A percentile compares a stretch with the other conserved stretches of the same genome.
Conservation (phyloP, 2,329 filamentous ascomycete species). For the Atkinsonella texensis region DNA sequence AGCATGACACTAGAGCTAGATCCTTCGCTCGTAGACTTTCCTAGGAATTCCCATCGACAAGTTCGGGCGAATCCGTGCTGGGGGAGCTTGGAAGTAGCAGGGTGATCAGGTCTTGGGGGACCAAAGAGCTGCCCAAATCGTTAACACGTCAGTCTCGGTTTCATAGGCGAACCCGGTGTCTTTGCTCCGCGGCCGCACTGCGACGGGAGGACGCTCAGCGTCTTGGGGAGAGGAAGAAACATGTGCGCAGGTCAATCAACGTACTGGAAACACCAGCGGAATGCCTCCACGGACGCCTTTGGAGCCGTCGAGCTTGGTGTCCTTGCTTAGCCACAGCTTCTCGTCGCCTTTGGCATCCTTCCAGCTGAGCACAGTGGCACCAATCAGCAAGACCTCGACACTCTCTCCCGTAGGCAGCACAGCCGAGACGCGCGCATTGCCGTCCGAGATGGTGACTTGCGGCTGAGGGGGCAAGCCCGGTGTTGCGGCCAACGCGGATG, state of each 20-base stretch:
- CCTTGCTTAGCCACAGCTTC: conserved; percentile 77
- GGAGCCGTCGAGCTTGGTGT: conserved; percentile 68
- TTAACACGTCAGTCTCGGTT: neutral
- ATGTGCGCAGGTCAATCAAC: conserved; percentile 18
- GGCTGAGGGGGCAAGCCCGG: conserved; percentile 63
- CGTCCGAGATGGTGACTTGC: conserved; percentile 61
- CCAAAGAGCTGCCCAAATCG: conserved; percentile 62
- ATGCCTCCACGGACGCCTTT: conserved; percentile 89
- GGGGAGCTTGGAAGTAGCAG: conserved; percentile 66
- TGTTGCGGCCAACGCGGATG: conserved; percentile 61
- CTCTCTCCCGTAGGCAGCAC: conserved; percentile 76
- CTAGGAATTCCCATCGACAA: conserved; percentile 85
- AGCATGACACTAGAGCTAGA: conserved; percentile 68
- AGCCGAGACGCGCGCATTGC: conserved; percentile 63
- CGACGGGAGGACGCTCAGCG: no score
- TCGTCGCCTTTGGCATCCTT: conserved; percentile 68
- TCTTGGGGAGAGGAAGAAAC: no score
- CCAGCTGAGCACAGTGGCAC: conserved; percentile 90
- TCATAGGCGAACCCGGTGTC: neutral
- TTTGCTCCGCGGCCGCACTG: no score
- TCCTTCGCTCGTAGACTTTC: conserved; percentile 53
- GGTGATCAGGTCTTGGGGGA: conserved; percentile 61
- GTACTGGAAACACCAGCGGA: conserved; percentile 83
- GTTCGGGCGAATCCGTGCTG: conserved; percentile 94
- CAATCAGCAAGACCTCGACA: conserved; percentile 75